phyloP scores from a whole-genome alignment of 768 basidiomycete species.

The Termitomyces sp. region DNA sequence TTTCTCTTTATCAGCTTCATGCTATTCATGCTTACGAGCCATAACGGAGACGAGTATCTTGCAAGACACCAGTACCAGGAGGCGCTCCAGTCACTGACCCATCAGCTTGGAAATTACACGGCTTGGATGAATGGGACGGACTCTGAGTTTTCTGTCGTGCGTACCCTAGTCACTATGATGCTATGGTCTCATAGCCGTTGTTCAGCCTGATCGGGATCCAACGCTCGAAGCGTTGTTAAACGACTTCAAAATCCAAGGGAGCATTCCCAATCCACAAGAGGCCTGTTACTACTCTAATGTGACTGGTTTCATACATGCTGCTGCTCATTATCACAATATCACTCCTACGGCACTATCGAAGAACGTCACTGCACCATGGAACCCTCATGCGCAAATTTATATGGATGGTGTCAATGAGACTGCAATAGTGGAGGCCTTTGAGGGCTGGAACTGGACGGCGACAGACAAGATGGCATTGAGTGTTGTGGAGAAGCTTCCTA shows the following conservation, averaged over 20 bases:
- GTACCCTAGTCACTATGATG: background rate
- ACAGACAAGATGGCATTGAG: slow-evolving; percentile 63
- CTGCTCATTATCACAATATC: slow-evolving; percentile 60
- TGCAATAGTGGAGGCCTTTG: slow-evolving; percentile 40
- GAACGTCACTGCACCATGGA: slow-evolving; percentile 46
- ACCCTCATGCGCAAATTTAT: slow-evolving; percentile 41
- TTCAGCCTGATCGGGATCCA: slow-evolving; percentile 44
- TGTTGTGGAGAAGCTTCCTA: slow-evolving; percentile 54
- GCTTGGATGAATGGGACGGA: slow-evolving; percentile 69
- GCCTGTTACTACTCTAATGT: slow-evolving; percentile 72
- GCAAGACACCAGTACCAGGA: slow-evolving; percentile 65
- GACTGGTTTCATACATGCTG: slow-evolving; percentile 75
- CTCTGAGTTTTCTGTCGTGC: slow-evolving; percentile 64
- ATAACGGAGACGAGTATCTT: slow-evolving; percentile 64
- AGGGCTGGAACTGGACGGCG: slow-evolving; percentile 69
- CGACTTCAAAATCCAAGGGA: slow-evolving; percentile 42
- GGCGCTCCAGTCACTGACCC: slow-evolving; percentile 50
- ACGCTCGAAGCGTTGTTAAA: slow-evolving; percentile 44
- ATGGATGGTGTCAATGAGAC: slow-evolving; percentile 51
- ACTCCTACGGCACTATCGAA: slow-evolving; percentile 39
- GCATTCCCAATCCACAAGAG: slow-evolving; percentile 36
- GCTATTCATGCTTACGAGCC: slow-evolving; percentile 77
- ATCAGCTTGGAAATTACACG: slow-evolving; percentile 69
- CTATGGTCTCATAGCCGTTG: background rate
- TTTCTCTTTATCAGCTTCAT: slow-evolving; percentile 73